Evolutionary conservation across 2,329 filamentous ascomycete species (phyloP), one percentile per base, ranked within the genome.

Genomic region (Tolypocladium album): DNA sequence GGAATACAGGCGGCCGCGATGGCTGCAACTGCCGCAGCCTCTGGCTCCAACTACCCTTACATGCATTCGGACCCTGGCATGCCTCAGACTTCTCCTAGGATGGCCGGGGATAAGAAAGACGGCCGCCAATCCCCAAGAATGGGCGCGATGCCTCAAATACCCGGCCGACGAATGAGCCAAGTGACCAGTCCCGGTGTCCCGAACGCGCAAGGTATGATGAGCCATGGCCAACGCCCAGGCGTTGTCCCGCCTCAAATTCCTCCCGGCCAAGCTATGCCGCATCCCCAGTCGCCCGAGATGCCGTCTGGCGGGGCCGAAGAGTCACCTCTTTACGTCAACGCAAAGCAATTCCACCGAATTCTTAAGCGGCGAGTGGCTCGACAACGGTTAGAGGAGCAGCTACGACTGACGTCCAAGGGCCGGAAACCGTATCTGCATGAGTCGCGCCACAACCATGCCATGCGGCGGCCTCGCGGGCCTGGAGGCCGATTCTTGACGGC

Each of bases 311-410:
- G 83, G 17, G 86, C 87, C 4, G 94, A 97, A 72, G 94, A 99
- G 71, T 93, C 93, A 0, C 94, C 94, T 0, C 79, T 99, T 1
- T 99, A 99, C 67, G 94, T 99, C 69, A 99, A 99, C 69, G 94
- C 94, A 6, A 99, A 99, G 74, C 94, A 99, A 70, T 99, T 99
- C 67, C 94, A 99, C 72, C 89, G 94, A 34, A 99, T 99, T 56
- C 76, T 99, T 59, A 97, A 99, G 79, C 85, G 94, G 61, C 85
- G 94, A 61, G 91, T 97, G 64, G 94, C 94, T 8, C 85, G 94
- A 40, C 94, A 97, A 74, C 91, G 90, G 72, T 80, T 99, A 20
- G 94, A 99, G 73, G 94, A 99, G 73, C 90, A 92, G 59, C 77
- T 99, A 52, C 86, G 94, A 50, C 78, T 97, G 61, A 97, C 94